Evolutionary conservation across 2,329 filamentous ascomycete genomes (phyloP).

Genomic region (Pseudopithomyces chartarum): DNA sequence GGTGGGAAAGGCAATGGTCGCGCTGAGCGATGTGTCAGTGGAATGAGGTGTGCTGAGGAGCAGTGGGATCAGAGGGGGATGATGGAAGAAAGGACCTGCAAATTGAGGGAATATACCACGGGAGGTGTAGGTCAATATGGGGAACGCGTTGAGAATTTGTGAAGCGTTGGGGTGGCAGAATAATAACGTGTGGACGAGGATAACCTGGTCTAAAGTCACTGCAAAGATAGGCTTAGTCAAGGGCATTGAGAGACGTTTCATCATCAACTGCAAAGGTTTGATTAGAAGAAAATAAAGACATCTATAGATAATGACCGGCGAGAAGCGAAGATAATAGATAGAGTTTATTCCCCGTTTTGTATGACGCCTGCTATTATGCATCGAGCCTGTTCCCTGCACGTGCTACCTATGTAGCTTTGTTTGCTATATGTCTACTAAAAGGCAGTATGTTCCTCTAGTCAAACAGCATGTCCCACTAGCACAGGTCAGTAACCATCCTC

Average conservation of each 20-base stretch:
- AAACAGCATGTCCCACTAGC: neutral
- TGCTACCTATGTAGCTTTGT: neutral
- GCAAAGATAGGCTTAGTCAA: too few relatives aligned
- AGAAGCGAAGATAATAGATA: constrained; percentile 3
- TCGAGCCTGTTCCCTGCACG: neutral
- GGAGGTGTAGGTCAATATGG: constrained; percentile 10
- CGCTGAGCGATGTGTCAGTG: neutral
- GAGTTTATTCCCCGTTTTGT: neutral
- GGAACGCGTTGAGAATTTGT: too few relatives aligned
- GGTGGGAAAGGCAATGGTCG: neutral
- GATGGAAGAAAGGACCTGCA: constrained; percentile 23
- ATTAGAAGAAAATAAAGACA: neutral
- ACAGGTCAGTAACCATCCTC: neutral
- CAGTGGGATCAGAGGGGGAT: constrained; percentile 5
- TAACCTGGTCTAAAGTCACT: too few relatives aligned
- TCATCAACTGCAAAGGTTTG: too few relatives aligned
- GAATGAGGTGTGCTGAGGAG: neutral
- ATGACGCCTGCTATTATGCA: neutral
- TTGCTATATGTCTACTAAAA: neutral
- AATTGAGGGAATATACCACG: constrained; percentile 4
- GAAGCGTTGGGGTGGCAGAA: too few relatives aligned
- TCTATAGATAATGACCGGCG: neutral
- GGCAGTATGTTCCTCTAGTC: neutral
- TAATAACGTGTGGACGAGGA: too few relatives aligned
- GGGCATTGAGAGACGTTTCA: too few relatives aligned